phyloP scores from a whole-genome alignment of 2,329 filamentous ascomycete species.

The Fusarium nisikadoi region DNA sequence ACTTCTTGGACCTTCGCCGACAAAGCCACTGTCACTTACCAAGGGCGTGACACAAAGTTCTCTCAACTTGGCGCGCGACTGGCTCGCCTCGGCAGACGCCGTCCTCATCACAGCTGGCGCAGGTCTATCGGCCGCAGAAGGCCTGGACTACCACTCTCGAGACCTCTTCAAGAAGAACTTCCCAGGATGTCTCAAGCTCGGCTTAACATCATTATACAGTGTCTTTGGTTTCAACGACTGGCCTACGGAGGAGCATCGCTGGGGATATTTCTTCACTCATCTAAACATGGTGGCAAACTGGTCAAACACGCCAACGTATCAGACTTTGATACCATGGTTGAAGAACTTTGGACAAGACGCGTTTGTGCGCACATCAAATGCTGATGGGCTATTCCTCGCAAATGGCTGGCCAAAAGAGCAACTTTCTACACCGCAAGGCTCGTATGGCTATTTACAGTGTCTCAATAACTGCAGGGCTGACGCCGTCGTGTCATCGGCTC shows the following conservation, averaged over 20 bases:
- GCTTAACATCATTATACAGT: conserved; percentile 31
- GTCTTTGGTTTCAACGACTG: conserved; percentile 32
- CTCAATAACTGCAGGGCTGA: conserved; percentile 34
- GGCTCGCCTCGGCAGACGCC: conserved; percentile 35
- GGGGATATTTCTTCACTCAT: conserved; percentile 42
- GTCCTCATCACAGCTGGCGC: conserved; percentile 37
- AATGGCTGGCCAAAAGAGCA: background rate
- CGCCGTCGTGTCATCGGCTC: conserved; percentile 6
- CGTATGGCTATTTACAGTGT: conserved; percentile 26
- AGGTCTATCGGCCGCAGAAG: conserved; percentile 37
- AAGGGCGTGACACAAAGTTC: background rate
- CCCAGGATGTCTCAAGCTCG: conserved; percentile 22
- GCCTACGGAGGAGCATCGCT: conserved; percentile 38
- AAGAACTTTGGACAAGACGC: conserved; percentile 15
- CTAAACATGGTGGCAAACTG: conserved; percentile 37
- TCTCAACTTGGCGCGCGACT: conserved; percentile 1
- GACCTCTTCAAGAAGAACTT: conserved; percentile 30
- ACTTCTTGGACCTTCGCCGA: background rate
- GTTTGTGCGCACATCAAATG: conserved; percentile 31
- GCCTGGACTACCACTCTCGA: conserved; percentile 36
- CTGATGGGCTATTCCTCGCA: background rate
- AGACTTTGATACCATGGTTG: conserved; percentile 12
- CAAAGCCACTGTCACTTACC: fast-evolving
- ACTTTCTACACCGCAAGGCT: conserved; percentile 4
- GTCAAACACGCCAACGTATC: conserved; percentile 31